Evolutionary conservation across 768 basidiomycete genomes (phyloP).

Genomic region (Kwoniella dendrophila): DNA sequence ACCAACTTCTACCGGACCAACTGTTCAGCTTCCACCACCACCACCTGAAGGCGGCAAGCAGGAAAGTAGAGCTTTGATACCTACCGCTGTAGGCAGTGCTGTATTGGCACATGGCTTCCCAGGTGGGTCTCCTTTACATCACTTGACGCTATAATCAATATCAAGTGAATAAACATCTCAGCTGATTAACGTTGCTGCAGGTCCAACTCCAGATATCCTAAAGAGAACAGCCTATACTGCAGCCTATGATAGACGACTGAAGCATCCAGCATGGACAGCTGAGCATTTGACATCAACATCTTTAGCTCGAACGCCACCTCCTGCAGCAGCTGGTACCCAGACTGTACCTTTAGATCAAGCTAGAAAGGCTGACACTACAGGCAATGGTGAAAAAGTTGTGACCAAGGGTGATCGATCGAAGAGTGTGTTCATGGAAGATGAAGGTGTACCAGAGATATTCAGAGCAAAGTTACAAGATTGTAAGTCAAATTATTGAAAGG

Average conservation of each 20-base stretch:
- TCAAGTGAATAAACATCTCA: conserved; percentile 7
- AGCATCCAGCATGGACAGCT: conserved; percentile 96
- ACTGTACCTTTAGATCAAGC: conserved; percentile 51
- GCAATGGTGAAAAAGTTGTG: conserved; percentile 12
- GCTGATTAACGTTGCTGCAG: conserved; percentile 58
- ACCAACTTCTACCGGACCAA: conserved; percentile 43
- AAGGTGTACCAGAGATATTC: conserved; percentile 71
- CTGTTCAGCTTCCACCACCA: conserved; percentile 55
- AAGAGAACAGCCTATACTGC: conserved; percentile 81
- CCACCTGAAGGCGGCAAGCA: conserved; percentile 60
- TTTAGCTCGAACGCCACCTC: conserved; percentile 62
- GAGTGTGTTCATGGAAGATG: conserved; percentile 82
- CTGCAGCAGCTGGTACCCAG: conserved; percentile 44
- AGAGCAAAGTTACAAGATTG: conserved; percentile 81
- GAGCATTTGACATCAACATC: conserved; percentile 86
- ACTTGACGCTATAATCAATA: too few species aligned
- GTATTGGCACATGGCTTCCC: conserved; percentile 66
- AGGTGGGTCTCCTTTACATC: conserved; percentile 65
- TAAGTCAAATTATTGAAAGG: conserved; percentile 23
- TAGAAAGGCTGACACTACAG: conserved; percentile 34
- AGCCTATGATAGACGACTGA: conserved; percentile 83
- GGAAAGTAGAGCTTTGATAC: conserved; percentile 58
- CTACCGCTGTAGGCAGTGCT: conserved; percentile 42
- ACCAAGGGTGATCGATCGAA: conserved; percentile 68
- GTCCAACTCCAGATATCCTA: conserved; percentile 78